A percentile compares a stretch with the other conserved stretches of the same genome.
These are phyloP conservation scores for Solanum dulcamara DNA, from an alignment of 257 asterid genomes.

Conservation along the genomic window DNA sequence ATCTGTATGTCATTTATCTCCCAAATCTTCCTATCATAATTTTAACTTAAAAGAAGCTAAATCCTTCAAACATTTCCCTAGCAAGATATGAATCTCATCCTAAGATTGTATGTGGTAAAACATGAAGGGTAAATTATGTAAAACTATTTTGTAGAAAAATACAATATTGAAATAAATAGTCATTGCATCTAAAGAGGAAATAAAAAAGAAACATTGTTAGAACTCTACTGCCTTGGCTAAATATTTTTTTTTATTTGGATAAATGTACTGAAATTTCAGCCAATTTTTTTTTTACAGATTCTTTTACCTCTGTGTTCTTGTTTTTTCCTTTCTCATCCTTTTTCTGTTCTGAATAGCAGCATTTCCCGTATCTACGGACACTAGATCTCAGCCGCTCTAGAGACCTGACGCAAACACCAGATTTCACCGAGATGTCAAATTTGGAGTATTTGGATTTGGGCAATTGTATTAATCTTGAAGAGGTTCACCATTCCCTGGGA, in stretches of 20 bases:
- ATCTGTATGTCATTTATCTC: neutral
- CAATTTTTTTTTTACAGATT: neutral
- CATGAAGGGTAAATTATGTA: neutral
- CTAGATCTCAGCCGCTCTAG: neutral
- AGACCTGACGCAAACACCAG: neutral
- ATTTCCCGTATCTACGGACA: neutral
- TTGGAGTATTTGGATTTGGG: neutral
- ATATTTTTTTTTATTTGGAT: neutral
- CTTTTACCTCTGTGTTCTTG: neutral
- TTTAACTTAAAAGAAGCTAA: neutral
- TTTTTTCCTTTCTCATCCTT: neutral
- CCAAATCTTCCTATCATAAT: neutral
- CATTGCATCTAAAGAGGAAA: neutral
- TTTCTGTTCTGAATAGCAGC: neutral
- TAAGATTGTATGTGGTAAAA: neutral
- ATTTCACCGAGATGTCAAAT: neutral
- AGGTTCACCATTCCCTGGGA: neutral
- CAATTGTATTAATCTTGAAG: neutral
- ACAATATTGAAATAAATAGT: neutral
- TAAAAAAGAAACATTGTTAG: neutral
- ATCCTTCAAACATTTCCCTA: neutral
- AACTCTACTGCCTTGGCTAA: neutral
- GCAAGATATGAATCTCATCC: neutral
- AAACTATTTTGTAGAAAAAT: neutral
- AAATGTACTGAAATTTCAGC: neutral